These are phyloP conservation scores for Conticribra guillardii DNA, from an alignment of 108 stramenopile genomes.

Conservation along the genomic window DNA sequence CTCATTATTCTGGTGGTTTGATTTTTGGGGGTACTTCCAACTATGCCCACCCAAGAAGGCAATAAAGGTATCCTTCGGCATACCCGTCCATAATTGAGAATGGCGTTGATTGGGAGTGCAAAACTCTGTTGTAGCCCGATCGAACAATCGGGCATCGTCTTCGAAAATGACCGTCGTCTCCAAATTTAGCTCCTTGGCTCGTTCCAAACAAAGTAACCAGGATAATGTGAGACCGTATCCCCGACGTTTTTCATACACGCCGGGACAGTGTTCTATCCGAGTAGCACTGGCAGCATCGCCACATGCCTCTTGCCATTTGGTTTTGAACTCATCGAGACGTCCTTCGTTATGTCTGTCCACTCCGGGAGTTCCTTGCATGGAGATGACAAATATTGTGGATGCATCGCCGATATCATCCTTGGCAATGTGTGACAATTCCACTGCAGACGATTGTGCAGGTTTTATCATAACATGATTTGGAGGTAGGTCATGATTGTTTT, in stretches of 20 bases:
- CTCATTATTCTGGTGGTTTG: background rate
- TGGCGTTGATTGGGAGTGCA: background rate
- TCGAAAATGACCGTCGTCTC: conserved; percentile 16
- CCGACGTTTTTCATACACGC: conserved; percentile 12
- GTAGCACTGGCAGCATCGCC: background rate
- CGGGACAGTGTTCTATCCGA: conserved; percentile 21
- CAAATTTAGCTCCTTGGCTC: conserved; percentile 9
- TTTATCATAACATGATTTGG: conserved; percentile 4
- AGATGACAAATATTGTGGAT: conserved; percentile 24
- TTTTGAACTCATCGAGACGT: conserved; percentile 20
- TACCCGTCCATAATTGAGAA: background rate
- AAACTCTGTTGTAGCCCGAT: background rate
- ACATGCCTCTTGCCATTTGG: conserved; percentile 17
- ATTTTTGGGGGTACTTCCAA: conserved; percentile 7
- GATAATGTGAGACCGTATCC: conserved; percentile 23
- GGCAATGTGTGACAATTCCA: too few relatives aligned
- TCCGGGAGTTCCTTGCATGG: conserved; percentile 25
- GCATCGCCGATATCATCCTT: background rate
- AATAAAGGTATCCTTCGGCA: conserved; percentile 11
- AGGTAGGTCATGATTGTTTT: background rate
- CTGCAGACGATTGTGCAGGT: too few relatives aligned
- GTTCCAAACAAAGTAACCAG: conserved; percentile 13
- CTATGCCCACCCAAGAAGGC: conserved; percentile 23
- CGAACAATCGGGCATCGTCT: conserved; percentile 18
- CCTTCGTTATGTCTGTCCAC: conserved; percentile 14